A percentile compares a stretch with the other conserved stretches of the same genome.
Conservation (phyloP, 2,329 filamentous ascomycete species). For the Monosporascus sp. region DNA sequence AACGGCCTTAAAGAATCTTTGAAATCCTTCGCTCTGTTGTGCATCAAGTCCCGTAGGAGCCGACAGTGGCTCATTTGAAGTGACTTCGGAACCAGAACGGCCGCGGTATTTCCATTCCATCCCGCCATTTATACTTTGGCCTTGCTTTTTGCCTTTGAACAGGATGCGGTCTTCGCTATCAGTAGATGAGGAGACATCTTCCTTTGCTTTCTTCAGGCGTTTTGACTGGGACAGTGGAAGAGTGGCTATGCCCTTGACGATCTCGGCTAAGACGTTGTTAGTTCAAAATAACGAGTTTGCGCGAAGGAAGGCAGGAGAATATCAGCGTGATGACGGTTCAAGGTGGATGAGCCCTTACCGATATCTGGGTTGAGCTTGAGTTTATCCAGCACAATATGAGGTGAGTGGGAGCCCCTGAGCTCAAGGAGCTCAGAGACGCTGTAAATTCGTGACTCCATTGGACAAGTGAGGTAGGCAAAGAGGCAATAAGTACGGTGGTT, state of each 20-base stretch:
- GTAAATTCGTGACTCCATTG: slow-evolving; percentile 40
- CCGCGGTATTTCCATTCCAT: slow-evolving; percentile 39
- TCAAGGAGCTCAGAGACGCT: slow-evolving; percentile 39
- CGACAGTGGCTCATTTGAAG: slow-evolving; percentile 41
- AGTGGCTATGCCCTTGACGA: slow-evolving; percentile 21
- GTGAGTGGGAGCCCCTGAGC: slow-evolving; percentile 23
- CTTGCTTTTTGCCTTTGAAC: slow-evolving; percentile 30
- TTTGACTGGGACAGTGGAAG: slow-evolving; percentile 12
- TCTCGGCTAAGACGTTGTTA: slow-evolving; percentile 16
- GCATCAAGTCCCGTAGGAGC: slow-evolving; percentile 47
- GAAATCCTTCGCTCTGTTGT: slow-evolving; percentile 60
- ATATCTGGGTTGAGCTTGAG: slow-evolving; percentile 31
- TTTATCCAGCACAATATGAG: slow-evolving; percentile 7
- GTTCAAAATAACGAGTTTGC: slow-evolving; percentile 5
- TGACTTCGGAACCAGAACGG: slow-evolving; percentile 38
- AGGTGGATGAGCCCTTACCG: slow-evolving; percentile 24
- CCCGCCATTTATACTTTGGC: slow-evolving; percentile 14
- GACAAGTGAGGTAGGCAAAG: slow-evolving; percentile 32
- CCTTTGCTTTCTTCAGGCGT: slow-evolving; percentile 24
- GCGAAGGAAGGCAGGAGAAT: background rate
- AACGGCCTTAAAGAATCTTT: slow-evolving; percentile 63
- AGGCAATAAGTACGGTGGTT: slow-evolving; percentile 33
- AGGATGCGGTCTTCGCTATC: slow-evolving; percentile 30
- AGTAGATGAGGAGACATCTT: slow-evolving; percentile 28
- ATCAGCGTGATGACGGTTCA: background rate